Evolutionary conservation across 768 basidiomycete species (phyloP).

Genomic region (Tylopilus plumbeoviolaceoides): DNA sequence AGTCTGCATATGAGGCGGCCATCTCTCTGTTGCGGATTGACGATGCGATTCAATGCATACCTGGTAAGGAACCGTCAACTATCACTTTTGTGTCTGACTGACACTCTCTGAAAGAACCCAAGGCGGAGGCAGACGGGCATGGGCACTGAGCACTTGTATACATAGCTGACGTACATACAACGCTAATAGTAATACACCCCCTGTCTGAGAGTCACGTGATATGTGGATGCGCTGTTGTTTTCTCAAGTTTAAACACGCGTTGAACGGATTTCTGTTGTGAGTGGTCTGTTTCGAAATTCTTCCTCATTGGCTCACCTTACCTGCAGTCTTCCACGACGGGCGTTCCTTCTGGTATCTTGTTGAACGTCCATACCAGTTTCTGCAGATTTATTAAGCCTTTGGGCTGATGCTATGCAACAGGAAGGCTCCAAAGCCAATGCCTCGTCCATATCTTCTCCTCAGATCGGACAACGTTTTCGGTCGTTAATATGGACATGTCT

Average conservation of each 20-base stretch:
- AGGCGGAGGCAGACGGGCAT: conserved; percentile 68
- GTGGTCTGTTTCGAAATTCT: conserved; percentile 20
- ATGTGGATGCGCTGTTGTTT: conserved; percentile 18
- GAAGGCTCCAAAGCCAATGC: conserved; percentile 36
- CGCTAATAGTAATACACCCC: not conserved
- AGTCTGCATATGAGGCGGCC: conserved; percentile 95
- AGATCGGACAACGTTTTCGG: conserved; percentile 66
- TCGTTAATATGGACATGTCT: conserved; percentile 80
- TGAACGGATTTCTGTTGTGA: conserved; percentile 6
- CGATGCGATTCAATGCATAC: conserved; percentile 89
- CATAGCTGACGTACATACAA: not conserved
- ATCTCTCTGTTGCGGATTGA: conserved; percentile 93
- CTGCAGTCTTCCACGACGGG: conserved; percentile 10
- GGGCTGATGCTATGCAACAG: conserved; percentile 50
- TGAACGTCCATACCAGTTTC: conserved; percentile 17
- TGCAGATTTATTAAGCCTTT: conserved; percentile 28
- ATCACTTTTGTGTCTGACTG: conserved; percentile 14
- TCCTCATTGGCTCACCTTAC: conserved; percentile 7
- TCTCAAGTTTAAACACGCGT: conserved; percentile 20
- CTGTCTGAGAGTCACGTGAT: conserved; percentile 28
- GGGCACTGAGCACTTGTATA: conserved; percentile 48
- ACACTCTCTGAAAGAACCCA: conserved; percentile 53
- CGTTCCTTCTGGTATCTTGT: conserved; percentile 3
- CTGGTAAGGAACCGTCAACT: conserved; percentile 50
- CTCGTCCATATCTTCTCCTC: conserved; percentile 45